phyloP scores from a whole-genome alignment of 495 filamentous ascomycete species.

The Lepraria neglecta region DNA sequence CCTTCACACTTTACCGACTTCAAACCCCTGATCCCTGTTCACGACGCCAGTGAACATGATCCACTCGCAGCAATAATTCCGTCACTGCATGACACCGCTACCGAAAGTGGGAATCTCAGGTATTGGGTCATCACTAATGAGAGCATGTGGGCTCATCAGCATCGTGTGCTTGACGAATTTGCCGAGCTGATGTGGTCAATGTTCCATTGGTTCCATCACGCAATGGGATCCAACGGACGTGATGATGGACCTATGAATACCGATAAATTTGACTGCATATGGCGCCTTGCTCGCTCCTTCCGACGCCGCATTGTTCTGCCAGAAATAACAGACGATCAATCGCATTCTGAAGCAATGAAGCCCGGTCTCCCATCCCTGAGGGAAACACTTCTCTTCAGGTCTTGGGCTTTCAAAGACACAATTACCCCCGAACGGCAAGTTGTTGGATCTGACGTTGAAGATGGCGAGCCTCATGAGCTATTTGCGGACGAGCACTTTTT shows the following conservation, averaged over 20 bases:
- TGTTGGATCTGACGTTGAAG: background rate
- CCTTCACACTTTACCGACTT: constrained; percentile 11
- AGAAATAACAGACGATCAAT: constrained; percentile 5
- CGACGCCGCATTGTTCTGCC: constrained; percentile 23
- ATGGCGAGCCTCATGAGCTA: constrained; percentile 2
- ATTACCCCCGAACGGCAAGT: background rate
- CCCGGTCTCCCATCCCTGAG: constrained; percentile 6
- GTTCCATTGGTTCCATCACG: constrained; percentile 25
- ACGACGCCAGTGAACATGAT: constrained; percentile 19
- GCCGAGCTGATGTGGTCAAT: constrained; percentile 35
- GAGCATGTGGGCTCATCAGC: constrained; percentile 35
- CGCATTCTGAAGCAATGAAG: background rate
- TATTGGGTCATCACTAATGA: constrained; percentile 36
- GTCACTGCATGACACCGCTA: constrained; percentile 17
- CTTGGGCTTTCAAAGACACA: constrained; percentile 25
- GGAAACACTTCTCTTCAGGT: constrained; percentile 26
- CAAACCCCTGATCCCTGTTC: constrained; percentile 26
- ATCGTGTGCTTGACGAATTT: constrained; percentile 29
- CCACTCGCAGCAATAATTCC: constrained; percentile 14
- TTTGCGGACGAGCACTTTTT: constrained; percentile 12
- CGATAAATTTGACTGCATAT: constrained; percentile 2
- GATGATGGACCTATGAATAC: background rate
- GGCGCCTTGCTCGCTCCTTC: constrained; percentile 21
- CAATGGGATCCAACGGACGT: background rate
- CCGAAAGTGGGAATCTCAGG: constrained; percentile 29